Conservation (phyloP, 1,284 basidiomycete species). For the Inonotus obliquus region DNA sequence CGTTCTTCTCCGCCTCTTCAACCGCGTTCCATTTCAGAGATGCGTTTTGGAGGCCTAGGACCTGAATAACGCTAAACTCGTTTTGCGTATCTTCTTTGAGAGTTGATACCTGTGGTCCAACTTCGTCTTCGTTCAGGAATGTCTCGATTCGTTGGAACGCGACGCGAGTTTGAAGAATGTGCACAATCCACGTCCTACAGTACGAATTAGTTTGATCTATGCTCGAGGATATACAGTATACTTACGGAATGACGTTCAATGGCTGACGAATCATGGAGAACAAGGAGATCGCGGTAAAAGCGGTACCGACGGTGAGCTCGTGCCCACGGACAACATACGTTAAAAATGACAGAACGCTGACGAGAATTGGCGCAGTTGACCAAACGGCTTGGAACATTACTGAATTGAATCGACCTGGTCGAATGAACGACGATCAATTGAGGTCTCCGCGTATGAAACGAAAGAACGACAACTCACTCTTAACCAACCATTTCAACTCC, state of each 20-base stretch:
- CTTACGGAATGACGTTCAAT: constrained; percentile 64
- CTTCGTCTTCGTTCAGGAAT: constrained; percentile 82
- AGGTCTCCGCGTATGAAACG: neutral
- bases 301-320: constrained; percentile 57
- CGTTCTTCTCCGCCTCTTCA: constrained; percentile 31
- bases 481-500: constrained; percentile 70
- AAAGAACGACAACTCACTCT: constrained; percentile 35
- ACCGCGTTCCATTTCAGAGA: constrained; percentile 71
- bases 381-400: constrained; percentile 62
- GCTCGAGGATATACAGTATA: too few relatives aligned
- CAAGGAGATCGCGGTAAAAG: constrained; percentile 71
- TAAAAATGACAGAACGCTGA: constrained; percentile 67
- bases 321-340: constrained; percentile 60
- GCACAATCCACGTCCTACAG: neutral
- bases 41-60: constrained; percentile 58
- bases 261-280: constrained; percentile 73
- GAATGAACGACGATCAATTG: neutral
- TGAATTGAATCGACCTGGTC: constrained; percentile 46
- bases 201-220: constrained; percentile 34
- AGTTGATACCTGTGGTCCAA: constrained; percentile 63
- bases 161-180: constrained; percentile 54
- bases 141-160: constrained; percentile 76
- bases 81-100: constrained; percentile 44
- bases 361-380: constrained; percentile 60
- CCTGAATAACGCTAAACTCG: neutral